A percentile compares a stretch with the other conserved stretches of the same genome.
These are phyloP conservation scores for Fusarium piperis DNA, from an alignment of 2,329 filamentous ascomycete species.

Conservation along the genomic window DNA sequence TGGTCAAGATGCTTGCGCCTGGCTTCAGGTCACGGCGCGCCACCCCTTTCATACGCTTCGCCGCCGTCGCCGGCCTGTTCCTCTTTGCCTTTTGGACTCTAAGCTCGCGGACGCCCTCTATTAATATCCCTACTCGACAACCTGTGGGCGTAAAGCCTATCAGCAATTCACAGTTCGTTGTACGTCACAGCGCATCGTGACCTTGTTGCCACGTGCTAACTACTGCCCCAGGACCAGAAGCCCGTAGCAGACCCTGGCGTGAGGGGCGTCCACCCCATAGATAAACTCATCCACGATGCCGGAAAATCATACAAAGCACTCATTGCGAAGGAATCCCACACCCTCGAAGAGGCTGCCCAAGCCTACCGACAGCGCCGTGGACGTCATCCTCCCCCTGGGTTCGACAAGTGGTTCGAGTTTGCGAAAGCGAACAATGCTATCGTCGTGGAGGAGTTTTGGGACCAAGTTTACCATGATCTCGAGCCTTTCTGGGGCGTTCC, in stretches of 20 bases:
- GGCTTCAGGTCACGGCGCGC: constrained; percentile 55
- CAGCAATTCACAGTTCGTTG: neutral
- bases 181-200: constrained; percentile 2
- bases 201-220: constrained; percentile 7
- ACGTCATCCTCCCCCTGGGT: constrained; percentile 70
- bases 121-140: constrained; percentile 6
- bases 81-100: constrained; percentile 46
- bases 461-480: constrained; percentile 70
- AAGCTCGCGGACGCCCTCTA: constrained; percentile 26
- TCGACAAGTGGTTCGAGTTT: constrained; percentile 68
- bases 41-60: constrained; percentile 55
- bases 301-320: constrained; percentile 52
- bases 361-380: constrained; percentile 67
- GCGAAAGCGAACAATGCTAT: constrained; percentile 62
- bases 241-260: constrained; percentile 5
- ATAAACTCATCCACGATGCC: constrained; percentile 59
- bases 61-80: constrained; percentile 50
- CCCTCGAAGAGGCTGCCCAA: constrained; percentile 63
- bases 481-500: constrained; percentile 66
- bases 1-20: constrained; percentile 50
- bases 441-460: constrained; percentile 71
- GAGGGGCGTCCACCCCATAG: constrained; percentile 58
- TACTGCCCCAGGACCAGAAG: neutral
- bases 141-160: neutral
- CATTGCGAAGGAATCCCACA: constrained; percentile 57